Percentiles rank a stretch among this genome's conserved stretches.
These are phyloP conservation scores for Entomortierella parvispora DNA, from an alignment of 192 early-diverging fungal species.

Conservation along the genomic window DNA sequence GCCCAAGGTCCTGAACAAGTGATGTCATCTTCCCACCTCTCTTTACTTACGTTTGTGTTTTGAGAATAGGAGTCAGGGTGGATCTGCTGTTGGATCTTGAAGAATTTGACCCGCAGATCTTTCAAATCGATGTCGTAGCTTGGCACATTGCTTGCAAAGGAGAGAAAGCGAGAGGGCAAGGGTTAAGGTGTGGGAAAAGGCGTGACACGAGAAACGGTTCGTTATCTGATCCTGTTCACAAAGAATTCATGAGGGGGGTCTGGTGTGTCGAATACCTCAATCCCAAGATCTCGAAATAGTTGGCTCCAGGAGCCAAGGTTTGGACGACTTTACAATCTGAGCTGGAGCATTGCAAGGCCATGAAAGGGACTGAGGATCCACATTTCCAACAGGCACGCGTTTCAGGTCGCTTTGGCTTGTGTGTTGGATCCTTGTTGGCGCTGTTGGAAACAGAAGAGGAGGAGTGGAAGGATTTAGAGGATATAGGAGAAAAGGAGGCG, in stretches of 20 bases:
- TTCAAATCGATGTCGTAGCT: slow-evolving; percentile 76
- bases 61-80: slow-evolving; percentile 88
- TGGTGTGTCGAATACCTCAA: slow-evolving; percentile 19
- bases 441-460: not conserved
- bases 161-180: not conserved
- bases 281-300: slow-evolving; percentile 41
- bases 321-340: slow-evolving; percentile 41
- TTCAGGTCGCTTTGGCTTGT: slow-evolving; percentile 23
- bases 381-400: slow-evolving; percentile 48
- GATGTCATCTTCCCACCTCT: slow-evolving; percentile 5
- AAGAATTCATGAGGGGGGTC: too few species aligned
- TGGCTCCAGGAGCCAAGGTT: slow-evolving; percentile 31
- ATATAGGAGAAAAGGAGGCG: not conserved
- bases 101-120: slow-evolving; percentile 70
- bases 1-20: not conserved
- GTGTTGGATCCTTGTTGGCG: not conserved
- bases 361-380: slow-evolving; percentile 23
- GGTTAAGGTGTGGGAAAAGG: not conserved
- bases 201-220: too few species aligned
- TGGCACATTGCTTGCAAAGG: slow-evolving; percentile 30
- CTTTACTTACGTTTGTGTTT: slow-evolving; percentile 59
- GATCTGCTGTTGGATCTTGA: slow-evolving; percentile 80
- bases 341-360: slow-evolving; percentile 28
- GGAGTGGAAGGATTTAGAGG: slow-evolving; percentile 2
- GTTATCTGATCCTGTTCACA: too few species aligned